A percentile compares a stretch with the other conserved stretches of the same genome.
Evolutionary conservation across 108 stramenopile genomes (phyloP).

Genomic region (Fistulifera solaris): DNA sequence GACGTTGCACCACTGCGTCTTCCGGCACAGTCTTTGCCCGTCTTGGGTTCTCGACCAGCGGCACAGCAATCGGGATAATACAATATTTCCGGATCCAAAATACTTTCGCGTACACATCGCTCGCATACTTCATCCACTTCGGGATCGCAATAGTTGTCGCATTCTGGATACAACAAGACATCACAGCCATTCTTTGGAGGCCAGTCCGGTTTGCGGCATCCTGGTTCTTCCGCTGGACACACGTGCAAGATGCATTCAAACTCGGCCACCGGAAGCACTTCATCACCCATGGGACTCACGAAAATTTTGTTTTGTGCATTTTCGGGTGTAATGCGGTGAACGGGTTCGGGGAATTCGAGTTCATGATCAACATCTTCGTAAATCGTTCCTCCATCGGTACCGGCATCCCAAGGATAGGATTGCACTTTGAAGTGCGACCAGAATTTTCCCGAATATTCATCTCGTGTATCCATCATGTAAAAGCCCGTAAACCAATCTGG

Average conservation of each 20-base stretch:
- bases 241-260: slow-evolving; percentile 33
- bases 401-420: slow-evolving; percentile 31
- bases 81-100: neutral
- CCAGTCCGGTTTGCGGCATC: slow-evolving; percentile 7
- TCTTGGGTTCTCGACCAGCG: neutral
- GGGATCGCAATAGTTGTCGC: slow-evolving; percentile 7
- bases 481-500: slow-evolving; percentile 53
- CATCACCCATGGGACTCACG: slow-evolving; percentile 17
- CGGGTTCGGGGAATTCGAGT: slow-evolving; percentile 29
- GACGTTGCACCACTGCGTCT: neutral
- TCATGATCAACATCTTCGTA: slow-evolving; percentile 33
- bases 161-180: slow-evolving; percentile 6
- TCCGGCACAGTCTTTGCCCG: neutral
- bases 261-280: slow-evolving; percentile 24
- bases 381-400: slow-evolving; percentile 38
- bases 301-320: slow-evolving; percentile 20
- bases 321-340: slow-evolving; percentile 14
- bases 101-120: neutral
- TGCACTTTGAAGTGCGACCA: slow-evolving; percentile 30
- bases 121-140: slow-evolving; percentile 4
- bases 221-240: slow-evolving; percentile 13
- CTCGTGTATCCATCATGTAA: slow-evolving; percentile 19
- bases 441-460: slow-evolving; percentile 29
- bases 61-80: slow-evolving; percentile 1
- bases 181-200: slow-evolving; percentile 11